phyloP scores from a whole-genome alignment of 164 flowering plant species.

The Magnolia sinica region DNA sequence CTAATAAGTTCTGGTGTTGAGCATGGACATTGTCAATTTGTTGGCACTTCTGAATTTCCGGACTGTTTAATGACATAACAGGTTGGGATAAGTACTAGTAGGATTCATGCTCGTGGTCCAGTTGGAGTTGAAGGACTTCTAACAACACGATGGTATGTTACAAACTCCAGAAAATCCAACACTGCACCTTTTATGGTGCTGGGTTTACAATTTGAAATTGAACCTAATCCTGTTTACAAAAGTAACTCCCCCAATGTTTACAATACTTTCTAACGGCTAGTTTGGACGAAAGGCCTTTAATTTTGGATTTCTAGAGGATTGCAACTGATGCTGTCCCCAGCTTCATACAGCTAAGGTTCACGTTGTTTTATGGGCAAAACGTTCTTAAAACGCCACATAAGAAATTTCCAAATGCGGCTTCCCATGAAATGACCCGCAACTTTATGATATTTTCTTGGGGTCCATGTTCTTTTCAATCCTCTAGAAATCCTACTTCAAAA shows the following conservation, averaged over 20 bases:
- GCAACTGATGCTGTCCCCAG: neutral
- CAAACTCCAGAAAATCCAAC: neutral
- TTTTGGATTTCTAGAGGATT: neutral
- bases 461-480: no score
- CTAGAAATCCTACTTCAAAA: no score
- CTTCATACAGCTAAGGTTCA: neutral
- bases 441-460: no score
- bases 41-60: neutral
- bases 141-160: slow-evolving; percentile 81
- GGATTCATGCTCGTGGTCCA: slow-evolving; percentile 98
- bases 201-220: no score
- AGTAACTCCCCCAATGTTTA: no score
- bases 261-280: neutral
- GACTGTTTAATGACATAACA: slow-evolving; percentile 22
- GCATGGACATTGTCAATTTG: neutral
- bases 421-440: no score
- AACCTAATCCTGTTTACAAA: no score
- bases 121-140: slow-evolving; percentile 95
- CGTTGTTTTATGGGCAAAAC: no score
- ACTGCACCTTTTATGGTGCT: no score
- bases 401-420: no score
- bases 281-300: neutral
- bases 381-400: no score
- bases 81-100: slow-evolving; percentile 96
- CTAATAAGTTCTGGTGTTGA: neutral